These are phyloP conservation scores for Entamoeba moshkovskii DNA, from an alignment of 208 protist genomes.

Conservation along the genomic window DNA sequence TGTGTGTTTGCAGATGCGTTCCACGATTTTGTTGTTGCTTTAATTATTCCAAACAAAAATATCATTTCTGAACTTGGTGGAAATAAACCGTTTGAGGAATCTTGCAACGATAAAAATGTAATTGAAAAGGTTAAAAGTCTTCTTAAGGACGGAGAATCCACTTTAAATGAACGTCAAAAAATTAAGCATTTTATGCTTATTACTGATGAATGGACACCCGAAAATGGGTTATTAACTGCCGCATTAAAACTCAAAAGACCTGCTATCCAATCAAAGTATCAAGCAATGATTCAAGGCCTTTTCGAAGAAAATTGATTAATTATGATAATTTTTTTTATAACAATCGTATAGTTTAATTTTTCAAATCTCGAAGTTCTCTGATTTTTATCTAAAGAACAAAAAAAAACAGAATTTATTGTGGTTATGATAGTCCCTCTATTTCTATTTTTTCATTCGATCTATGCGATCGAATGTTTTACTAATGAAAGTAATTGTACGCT, in stretches of 20 bases:
- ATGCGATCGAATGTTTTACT: no score
- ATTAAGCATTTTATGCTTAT: conserved; percentile 4
- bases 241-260: conserved; percentile 13
- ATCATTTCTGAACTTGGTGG: neutral
- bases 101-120: neutral
- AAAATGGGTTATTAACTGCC: conserved; percentile 18
- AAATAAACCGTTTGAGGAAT: neutral
- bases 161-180: neutral
- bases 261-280: neutral
- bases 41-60: neutral
- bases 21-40: neutral
- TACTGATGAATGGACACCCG: conserved; percentile 4
- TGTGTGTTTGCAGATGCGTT: neutral
- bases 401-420: no score
- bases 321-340: no score
- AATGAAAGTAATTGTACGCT: no score
- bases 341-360: no score
- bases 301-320: no score
- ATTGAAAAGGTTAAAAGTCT: neutral
- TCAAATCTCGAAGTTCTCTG: no score
- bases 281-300: neutral
- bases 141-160: neutral
- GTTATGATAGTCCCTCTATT: no score
- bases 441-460: no score
- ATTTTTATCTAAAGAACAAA: no score